A percentile compares a stretch with the other conserved stretches of the same genome.
phyloP scores from a whole-genome alignment of 2,329 filamentous ascomycete species.

The Cladosporium phlei region DNA sequence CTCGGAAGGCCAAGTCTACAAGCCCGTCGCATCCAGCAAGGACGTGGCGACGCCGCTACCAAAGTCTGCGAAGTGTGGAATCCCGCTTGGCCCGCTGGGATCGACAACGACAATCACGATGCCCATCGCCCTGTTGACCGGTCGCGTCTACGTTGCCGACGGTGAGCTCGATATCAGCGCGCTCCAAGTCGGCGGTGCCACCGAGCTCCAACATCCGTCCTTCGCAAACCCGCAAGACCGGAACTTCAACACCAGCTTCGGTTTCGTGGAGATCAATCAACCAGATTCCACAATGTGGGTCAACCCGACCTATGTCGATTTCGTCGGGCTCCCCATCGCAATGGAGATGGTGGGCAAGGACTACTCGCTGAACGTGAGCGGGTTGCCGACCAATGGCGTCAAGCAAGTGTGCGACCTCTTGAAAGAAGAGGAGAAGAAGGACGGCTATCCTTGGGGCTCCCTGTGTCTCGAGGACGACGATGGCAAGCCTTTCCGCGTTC shows the following conservation, averaged over 20 bases:
- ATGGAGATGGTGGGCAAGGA: conserved; percentile 40
- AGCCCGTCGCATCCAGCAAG: conserved; percentile 32
- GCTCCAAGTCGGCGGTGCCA: conserved; percentile 31
- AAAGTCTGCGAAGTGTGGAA: conserved; percentile 33
- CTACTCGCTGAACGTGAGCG: conserved; percentile 50
- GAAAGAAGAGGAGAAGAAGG: conserved; percentile 47
- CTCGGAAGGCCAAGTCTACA: conserved; percentile 35
- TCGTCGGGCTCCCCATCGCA: conserved; percentile 39
- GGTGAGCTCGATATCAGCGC: conserved; percentile 37
- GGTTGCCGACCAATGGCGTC: conserved; percentile 53
- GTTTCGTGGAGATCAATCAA: conserved; percentile 32
- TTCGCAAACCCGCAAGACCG: conserved; percentile 33
- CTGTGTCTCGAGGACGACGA: conserved; percentile 44
- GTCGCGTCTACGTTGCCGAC: conserved; percentile 44
- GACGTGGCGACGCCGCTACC: conserved; percentile 30
- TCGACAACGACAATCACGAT: conserved; percentile 35
- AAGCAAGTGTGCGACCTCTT: conserved; percentile 50
- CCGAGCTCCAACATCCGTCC: conserved; percentile 45
- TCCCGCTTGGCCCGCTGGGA: conserved; percentile 34
- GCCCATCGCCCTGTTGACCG: conserved; percentile 37
- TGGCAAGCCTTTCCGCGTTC: conserved; percentile 32
- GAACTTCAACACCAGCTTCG: conserved; percentile 38
- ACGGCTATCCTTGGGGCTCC: conserved; percentile 56
- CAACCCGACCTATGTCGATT: conserved; percentile 28
- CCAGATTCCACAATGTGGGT: conserved; percentile 32